A percentile compares a stretch with the other conserved stretches of the same genome.
These are phyloP conservation scores for Boletus semigastroideus DNA, from an alignment of 1,284 basidiomycete species.

Conservation along the genomic window DNA sequence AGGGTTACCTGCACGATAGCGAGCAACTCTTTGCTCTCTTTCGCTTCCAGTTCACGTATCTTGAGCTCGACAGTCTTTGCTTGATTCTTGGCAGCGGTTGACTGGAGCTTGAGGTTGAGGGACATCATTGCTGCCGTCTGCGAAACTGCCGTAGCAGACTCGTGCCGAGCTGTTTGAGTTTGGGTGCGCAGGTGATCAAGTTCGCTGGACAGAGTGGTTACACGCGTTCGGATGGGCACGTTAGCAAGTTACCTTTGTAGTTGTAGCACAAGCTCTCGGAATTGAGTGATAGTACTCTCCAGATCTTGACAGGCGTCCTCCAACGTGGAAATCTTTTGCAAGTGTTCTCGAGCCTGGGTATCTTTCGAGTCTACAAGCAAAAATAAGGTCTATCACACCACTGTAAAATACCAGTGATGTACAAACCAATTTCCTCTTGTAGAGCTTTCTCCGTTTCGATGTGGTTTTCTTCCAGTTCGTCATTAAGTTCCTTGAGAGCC, in stretches of 20 bases:
- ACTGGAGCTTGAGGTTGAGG: constrained; percentile 89
- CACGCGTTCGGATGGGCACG: not conserved
- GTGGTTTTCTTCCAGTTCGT: constrained; percentile 97
- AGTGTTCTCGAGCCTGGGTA: constrained; percentile 64
- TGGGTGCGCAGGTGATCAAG: constrained; percentile 79
- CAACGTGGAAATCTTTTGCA: constrained; percentile 61
- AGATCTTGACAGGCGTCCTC: constrained; percentile 83
- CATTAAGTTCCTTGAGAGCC: constrained; percentile 91
- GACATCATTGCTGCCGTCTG: constrained; percentile 87
- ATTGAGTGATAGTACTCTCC: constrained; percentile 85
- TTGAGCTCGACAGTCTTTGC: constrained; percentile 87
- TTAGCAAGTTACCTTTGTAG: constrained; percentile 65
- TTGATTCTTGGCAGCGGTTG: constrained; percentile 85
- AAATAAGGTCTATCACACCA: not conserved
- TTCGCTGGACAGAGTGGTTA: constrained; percentile 55
- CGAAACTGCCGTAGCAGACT: constrained; percentile 73
- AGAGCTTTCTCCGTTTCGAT: constrained; percentile 91
- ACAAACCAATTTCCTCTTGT: constrained; percentile 82
- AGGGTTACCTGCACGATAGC: constrained; percentile 59
- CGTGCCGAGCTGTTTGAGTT: constrained; percentile 80
- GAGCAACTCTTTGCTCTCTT: constrained; percentile 77
- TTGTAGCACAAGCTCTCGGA: constrained; percentile 84
- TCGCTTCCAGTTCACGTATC: constrained; percentile 78
- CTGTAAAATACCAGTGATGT: constrained; percentile 19
- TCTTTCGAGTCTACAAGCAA: constrained; percentile 65